Conservation (phyloP, 192 early-diverging fungal species). For the Phycomyces blakesleeanus region DNA sequence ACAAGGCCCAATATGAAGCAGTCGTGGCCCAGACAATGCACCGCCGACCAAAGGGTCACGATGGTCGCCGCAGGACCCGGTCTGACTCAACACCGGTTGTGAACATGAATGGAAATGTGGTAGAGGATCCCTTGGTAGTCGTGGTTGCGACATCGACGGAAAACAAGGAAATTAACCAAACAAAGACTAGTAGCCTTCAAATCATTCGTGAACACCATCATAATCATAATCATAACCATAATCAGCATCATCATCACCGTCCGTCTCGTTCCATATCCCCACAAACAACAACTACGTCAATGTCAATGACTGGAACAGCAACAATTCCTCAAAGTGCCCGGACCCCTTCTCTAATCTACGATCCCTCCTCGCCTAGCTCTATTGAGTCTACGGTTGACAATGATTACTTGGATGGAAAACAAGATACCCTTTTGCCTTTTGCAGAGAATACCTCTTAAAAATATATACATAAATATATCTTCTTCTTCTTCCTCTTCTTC, state of each 20-base stretch:
- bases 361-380: constrained; percentile 2
- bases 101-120: too few species aligned
- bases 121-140: too few species aligned
- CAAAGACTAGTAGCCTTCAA: too few species aligned
- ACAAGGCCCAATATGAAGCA: constrained; percentile 14
- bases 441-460: background rate
- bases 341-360: constrained; percentile 12
- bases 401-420: background rate
- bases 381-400: background rate
- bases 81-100: background rate
- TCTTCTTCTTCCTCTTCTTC: background rate
- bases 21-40: constrained; percentile 3
- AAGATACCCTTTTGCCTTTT: background rate
- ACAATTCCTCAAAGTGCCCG: background rate
- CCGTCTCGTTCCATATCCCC: background rate
- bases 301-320: too few species aligned
- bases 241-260: too few species aligned
- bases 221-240: too few species aligned
- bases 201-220: too few species aligned
- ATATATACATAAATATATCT: background rate
- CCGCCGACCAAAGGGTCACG: background rate
- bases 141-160: too few species aligned
- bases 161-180: too few species aligned
- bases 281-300: too few species aligned
- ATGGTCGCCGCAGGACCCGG: background rate